Base-by-base conservation (phyloP, 345 rosid species). In the Arabidopsis arenosa region DNA sequence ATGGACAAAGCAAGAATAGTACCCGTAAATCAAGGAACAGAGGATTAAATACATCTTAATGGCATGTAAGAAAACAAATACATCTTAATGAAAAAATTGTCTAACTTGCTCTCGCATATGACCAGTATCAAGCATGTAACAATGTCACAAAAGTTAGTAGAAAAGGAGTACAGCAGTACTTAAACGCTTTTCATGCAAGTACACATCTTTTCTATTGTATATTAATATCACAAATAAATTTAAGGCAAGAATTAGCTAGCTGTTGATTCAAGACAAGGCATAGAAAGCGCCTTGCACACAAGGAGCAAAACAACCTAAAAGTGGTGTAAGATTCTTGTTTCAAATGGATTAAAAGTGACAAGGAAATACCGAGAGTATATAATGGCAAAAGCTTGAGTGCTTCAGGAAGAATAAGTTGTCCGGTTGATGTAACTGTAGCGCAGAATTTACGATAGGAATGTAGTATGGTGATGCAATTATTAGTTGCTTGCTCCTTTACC, bases 381-480 rank as follows among this genome's bases (percentile, higher is more conserved):
- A 95, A 78, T 70, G 99, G 98, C 70, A 90, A 86, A 79, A 95
- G 97, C 80, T 92, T 95, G 52, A 95, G 98, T 28, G 98, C 97
- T 84, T 95, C 99, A 14, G 99, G 98, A 67, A 95, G 97, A 81
- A 92, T 90, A 72, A 95, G 97, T 73, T 95, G 99, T 69, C 99
- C 99, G 9, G 93, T 72, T 61, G 97, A 89, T 66, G 97, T 88
- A 64, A 95, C 97, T 15, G 99, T 89, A 5, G 99, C 98, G 76
- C 99, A 95, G 72, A 90, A 95, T 79, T 90, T 90, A 60, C 99
- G 97, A 61, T 95, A 95, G 13, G 99, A 79, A 64, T 82, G 87
- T 78, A 95, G 84, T 80, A 87, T 81, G 80, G 80, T 92, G 84
- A 87, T 75, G 70, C 96, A 92, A 40, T 80, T 83, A 81, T 85